Base-by-base conservation (phyloP, 1,284 basidiomycete genomes). In the Inonotus hispidus region DNA sequence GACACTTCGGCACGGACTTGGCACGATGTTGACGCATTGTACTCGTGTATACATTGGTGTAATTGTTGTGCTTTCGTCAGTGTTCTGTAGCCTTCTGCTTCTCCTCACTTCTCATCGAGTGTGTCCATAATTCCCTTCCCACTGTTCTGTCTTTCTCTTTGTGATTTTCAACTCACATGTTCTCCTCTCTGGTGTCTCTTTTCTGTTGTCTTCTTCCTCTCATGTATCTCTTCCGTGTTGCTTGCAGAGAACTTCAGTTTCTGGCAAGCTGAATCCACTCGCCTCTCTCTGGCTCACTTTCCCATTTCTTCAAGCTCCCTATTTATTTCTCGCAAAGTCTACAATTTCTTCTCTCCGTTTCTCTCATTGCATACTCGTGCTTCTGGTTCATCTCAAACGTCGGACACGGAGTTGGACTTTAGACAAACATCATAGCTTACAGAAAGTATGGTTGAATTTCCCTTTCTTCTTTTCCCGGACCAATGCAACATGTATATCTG, bases 61-160 rank as follows among this genome's bases (percentile, higher is more conserved):
- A 52, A 29, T 52, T n/a, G 16, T 37, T 52, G 50, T 52, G 50
- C 32, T 52, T 52, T 35, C 50, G 50, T 52, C 50, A 52, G 35
- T 52, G 41, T 25, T 47, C 27, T 43, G 41, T 16, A 4, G 6
- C 16, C 19, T 54, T 23, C 25, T 23, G 53, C 32, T 39, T 54
- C 32, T 37, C n/a, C 32, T 37, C 21, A 39, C 16, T 32, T 11
- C 19, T 37, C 32, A 32, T 35, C 49, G 21, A 25, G 16, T 52
- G 10, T 52, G 49, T 16, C n/a, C 32, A 27, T 25, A 52, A 16
- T 32, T 32, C 8, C 32, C 32, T 32, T 32, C 32, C 32, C 25
- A 52, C 49, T 27, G 16, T 25, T 52, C 49, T 16, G 49, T 27
- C 49, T 21, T 23, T 32, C 32, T 32, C 32, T 8, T 32, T 32